Evolutionary conservation across 352 stramenopile genomes (phyloP).

Genomic region (Phytophthora crassamura): DNA sequence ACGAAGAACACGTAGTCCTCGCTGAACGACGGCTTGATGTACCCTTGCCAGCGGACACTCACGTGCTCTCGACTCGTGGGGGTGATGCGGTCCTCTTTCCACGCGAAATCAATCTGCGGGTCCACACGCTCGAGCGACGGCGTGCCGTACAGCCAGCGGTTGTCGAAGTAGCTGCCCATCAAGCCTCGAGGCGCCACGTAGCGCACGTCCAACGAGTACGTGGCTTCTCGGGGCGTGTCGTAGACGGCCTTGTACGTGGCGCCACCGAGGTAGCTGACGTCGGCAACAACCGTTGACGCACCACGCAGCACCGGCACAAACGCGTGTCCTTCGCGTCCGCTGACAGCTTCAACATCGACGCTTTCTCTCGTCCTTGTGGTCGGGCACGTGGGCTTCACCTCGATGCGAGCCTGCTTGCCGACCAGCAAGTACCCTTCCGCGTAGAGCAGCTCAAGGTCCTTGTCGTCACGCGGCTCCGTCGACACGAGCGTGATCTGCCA

Average conservation of each 20-base stretch:
- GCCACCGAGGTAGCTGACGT: slow-evolving; percentile 60
- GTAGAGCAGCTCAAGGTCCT: slow-evolving; percentile 67
- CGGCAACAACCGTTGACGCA: slow-evolving; percentile 55
- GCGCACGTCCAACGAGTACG: slow-evolving; percentile 89
- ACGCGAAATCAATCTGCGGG: slow-evolving; percentile 91
- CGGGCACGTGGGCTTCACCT: slow-evolving; percentile 55
- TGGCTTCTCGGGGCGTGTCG: slow-evolving; percentile 79
- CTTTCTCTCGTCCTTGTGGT: slow-evolving; percentile 46
- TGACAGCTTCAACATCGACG: slow-evolving; percentile 44
- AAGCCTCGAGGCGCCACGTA: slow-evolving; percentile 85
- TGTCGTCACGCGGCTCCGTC: slow-evolving; percentile 46
- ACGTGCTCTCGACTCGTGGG: slow-evolving; percentile 94
- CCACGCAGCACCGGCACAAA: slow-evolving; percentile 76
- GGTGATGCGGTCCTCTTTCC: slow-evolving; percentile 88
- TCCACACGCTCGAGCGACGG: slow-evolving; percentile 90
- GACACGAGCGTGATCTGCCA: slow-evolving; percentile 91
- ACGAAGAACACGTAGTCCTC: slow-evolving; percentile 92
- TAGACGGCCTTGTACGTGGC: slow-evolving; percentile 93
- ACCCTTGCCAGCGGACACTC: slow-evolving; percentile 94
- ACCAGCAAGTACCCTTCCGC: slow-evolving; percentile 85
- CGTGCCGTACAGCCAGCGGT: slow-evolving; percentile 93
- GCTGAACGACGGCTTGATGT: slow-evolving; percentile 89
- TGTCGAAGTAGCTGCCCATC: slow-evolving; percentile 95
- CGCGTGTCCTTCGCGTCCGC: slow-evolving; percentile 62
- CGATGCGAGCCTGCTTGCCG: slow-evolving; percentile 46